Evolutionary conservation across 1,284 basidiomycete genomes (phyloP), one percentile per base, ranked within the genome.

Genomic region (Malassezia dermatis): DNA sequence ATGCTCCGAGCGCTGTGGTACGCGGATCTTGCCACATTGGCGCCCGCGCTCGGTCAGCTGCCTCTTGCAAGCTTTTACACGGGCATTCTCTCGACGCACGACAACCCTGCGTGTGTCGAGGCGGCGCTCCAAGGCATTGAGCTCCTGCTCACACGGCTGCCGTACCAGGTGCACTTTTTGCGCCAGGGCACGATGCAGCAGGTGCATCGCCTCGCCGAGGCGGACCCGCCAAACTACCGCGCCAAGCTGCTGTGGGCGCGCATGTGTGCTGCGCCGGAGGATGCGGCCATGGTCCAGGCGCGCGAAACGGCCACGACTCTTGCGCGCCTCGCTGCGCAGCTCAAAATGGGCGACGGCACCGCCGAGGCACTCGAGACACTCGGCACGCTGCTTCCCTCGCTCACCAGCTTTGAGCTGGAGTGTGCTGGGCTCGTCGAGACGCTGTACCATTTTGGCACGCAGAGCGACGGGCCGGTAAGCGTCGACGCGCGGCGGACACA

Each of bases 361-460:
- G 63, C 2, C 15, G 80, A 81, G 31, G 81, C 82, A 11, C 76
- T 94, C 23, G 78, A 79, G 52, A 83, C 85, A 59, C 79, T 96
- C 19, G 86, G 87, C 0, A 79, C 80, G 13, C 79, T 90, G 41
- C 93, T 99, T 73, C 78, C 84, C 1, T 84, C 84, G n/a, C 80
- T 68, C 42, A 75, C 76, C 0, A 94, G 90, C 75, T 98, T 96
- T 64, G 94, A 99, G 77, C 77, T 98, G 37, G 78, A 95, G 51
- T 86, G 94, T 68, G 93, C 89, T 67, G 93, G 91, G 2, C 81
- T 95, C 1, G 85, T 96, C 1, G 89, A 94, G 62, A 84, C 84
- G 2, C 75, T 98, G 39, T 80, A 96, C 51, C 81, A 82, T 43
- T 90, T 89, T 76, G 83, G 88, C 4, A 86, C 86, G 3, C 83